Evolutionary conservation across 495 filamentous ascomycete species (phyloP).

Genomic region (Daldinia bambusicola): DNA sequence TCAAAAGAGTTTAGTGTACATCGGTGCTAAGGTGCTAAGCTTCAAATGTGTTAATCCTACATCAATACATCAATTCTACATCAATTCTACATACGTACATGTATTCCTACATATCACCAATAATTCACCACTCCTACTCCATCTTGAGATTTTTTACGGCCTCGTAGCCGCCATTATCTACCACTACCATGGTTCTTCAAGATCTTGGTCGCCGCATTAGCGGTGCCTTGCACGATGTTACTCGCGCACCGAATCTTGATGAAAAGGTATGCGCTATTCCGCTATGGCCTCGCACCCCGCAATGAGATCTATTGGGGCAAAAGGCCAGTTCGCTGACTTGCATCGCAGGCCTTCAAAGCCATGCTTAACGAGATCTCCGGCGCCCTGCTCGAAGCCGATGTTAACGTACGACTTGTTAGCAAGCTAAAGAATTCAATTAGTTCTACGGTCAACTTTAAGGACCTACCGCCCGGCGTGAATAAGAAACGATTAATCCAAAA

Average conservation of each 20-base stretch:
- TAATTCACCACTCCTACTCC: slow-evolving; percentile 5
- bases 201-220: slow-evolving; percentile 99
- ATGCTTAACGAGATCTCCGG: slow-evolving; percentile 98
- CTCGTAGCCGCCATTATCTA: slow-evolving; percentile 39
- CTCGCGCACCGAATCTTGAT: slow-evolving; percentile 88
- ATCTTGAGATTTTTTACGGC: slow-evolving; percentile 15
- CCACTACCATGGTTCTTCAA: slow-evolving; percentile 86
- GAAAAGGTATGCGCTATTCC: slow-evolving; percentile 76
- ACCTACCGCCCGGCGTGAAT: slow-evolving; percentile 86
- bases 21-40: too few relatives aligned
- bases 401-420: slow-evolving; percentile 94
- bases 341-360: slow-evolving; percentile 83
- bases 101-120: too few relatives aligned
- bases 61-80: slow-evolving; percentile 1
- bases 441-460: slow-evolving; percentile 88
- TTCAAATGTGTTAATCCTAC: not conserved
- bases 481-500: slow-evolving; percentile 99
- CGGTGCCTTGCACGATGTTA: slow-evolving; percentile 92
- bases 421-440: slow-evolving; percentile 94
- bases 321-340: slow-evolving; percentile 26
- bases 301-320: slow-evolving; percentile 4
- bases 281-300: slow-evolving; percentile 5
- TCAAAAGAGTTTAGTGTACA: too few relatives aligned
- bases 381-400: slow-evolving; percentile 92
- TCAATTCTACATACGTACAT: slow-evolving; percentile 1